Base-by-base conservation (phyloP, 768 basidiomycete species). In the Pulveroboletus sp. region DNA sequence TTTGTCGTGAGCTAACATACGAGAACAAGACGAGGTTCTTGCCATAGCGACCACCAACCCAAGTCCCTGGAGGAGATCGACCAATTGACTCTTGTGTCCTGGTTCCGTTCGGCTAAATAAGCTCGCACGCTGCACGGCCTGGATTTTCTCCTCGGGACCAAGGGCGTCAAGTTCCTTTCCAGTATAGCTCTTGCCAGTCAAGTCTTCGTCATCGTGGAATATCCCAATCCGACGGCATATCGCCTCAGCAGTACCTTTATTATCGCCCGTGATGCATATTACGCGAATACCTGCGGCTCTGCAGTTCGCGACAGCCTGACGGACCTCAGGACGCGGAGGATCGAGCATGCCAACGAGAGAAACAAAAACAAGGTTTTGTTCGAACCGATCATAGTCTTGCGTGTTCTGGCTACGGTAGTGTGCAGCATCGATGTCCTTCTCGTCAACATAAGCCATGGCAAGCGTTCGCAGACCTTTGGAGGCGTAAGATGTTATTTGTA, bases 261-360 rank as follows among this genome's bases (percentile, higher is more conserved):
- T 97, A 70, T 98, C 95, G 35, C 95, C 95, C 4, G 95, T 99
- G 66, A 99, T 95, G 62, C 95, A 95, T 59, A 99, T 83, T 38
- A 97, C 93, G 32, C 94, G 81, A 58, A 99, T 95, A 14, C 95
- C 95, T 8, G 94, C 95, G 14, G 89, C 85, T 58, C 75, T 83
- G 73, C 94, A 97, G 65, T 90, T 92, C 29, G 85, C 88, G 24
- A 99, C 82, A 11, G 96, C 94, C 30, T 68, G 76, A 27, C 79
- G 78, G 34, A 93, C 96, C 71, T 97, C 95, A 5, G 95, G 94
- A 24, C 95, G 87, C 6, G 95, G 95, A 19, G 95, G 95, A 63
- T 99, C 95, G 36, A 95, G 80, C 96, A 99, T 99, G 49, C 91
- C 95, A 50, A 95, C 92, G 40, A 99, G 75, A 13, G 93, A 94